Conservation (phyloP, 495 filamentous ascomycete species). For the Penicillium taxi region DNA sequence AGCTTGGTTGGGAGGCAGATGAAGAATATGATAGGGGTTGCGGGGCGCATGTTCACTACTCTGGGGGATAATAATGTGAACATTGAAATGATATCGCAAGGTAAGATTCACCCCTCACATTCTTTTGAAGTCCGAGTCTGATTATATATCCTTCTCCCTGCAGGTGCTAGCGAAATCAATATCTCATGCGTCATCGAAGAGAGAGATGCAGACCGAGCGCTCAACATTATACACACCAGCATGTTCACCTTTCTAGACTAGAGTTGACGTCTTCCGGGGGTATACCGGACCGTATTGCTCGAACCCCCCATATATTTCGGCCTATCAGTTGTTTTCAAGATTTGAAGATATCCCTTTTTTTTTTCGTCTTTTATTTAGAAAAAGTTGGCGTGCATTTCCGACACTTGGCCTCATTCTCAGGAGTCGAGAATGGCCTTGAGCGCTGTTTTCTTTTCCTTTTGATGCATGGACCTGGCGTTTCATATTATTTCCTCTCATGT, state of each 20-base stretch:
- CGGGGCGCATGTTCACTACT: constrained; percentile 81
- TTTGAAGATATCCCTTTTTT: no score
- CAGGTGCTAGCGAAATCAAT: constrained; percentile 96
- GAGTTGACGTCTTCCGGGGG: no score
- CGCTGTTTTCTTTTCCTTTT: constrained; percentile 2
- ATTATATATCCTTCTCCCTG: constrained; percentile 4
- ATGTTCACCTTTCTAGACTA: constrained; percentile 63
- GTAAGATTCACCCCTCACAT: constrained; percentile 36
- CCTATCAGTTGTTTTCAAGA: no score
- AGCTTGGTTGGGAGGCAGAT: constrained; percentile 87
- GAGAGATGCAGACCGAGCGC: constrained; percentile 77
- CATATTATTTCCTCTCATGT: no score
- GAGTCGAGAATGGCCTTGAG: background rate
- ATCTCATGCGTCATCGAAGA: constrained; percentile 96
- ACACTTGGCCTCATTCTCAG: background rate
- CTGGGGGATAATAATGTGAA: constrained; percentile 84
- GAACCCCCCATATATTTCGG: no score
- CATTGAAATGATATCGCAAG: constrained; percentile 97
- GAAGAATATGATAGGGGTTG: constrained; percentile 89
- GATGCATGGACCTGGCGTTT: constrained; percentile 17
- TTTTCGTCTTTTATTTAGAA: constrained; percentile 1
- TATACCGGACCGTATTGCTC: no score
- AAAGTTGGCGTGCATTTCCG: constrained; percentile 1
- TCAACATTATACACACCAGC: constrained; percentile 91
- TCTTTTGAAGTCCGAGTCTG: constrained; percentile 5